A percentile compares a stretch with the other conserved stretches of the same genome.
Evolutionary conservation across 345 rosid species (phyloP).

Genomic region (Euphorbia lathyris): DNA sequence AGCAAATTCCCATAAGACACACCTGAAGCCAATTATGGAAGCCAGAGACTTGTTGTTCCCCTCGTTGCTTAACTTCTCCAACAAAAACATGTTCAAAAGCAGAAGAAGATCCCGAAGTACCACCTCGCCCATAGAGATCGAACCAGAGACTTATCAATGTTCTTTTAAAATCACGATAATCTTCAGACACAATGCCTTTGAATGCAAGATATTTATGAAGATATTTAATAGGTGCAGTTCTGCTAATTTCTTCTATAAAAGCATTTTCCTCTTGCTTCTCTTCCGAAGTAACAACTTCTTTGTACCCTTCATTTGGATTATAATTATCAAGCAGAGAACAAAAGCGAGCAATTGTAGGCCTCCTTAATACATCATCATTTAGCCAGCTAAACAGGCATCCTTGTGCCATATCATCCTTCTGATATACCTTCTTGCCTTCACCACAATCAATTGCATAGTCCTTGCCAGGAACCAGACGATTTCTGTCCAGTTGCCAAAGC

Average conservation of each 20-base stretch:
- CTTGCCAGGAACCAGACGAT: conserved; percentile 74
- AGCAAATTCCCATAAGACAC: background rate
- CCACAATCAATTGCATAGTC: conserved; percentile 90
- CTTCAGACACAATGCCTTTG: conserved; percentile 60
- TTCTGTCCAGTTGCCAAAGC: conserved; percentile 84
- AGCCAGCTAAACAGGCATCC: conserved; percentile 69
- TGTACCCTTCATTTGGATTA: conserved; percentile 69
- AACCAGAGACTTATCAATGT: conserved; percentile 77
- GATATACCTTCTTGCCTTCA: conserved; percentile 79
- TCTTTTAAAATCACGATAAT: conserved; percentile 69
- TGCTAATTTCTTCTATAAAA: conserved; percentile 87
- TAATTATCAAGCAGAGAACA: conserved; percentile 90
- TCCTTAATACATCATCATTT: conserved; percentile 59
- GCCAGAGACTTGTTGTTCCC: conserved; percentile 71
- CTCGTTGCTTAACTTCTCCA: conserved; percentile 81
- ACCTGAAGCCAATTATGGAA: conserved; percentile 99
- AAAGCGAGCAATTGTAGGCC: conserved; percentile 76
- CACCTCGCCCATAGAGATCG: conserved; percentile 80
- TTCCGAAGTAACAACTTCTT: conserved; percentile 76
- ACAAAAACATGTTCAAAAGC: conserved; percentile 98
- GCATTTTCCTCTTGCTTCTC: conserved; percentile 89
- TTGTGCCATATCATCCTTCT: conserved; percentile 71
- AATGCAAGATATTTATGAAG: conserved; percentile 63
- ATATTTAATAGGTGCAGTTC: conserved; percentile 82
- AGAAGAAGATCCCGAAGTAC: conserved; percentile 75